Evolutionary conservation across 495 filamentous ascomycete genomes (phyloP).

Genomic region (Aspergillus nidulans): DNA sequence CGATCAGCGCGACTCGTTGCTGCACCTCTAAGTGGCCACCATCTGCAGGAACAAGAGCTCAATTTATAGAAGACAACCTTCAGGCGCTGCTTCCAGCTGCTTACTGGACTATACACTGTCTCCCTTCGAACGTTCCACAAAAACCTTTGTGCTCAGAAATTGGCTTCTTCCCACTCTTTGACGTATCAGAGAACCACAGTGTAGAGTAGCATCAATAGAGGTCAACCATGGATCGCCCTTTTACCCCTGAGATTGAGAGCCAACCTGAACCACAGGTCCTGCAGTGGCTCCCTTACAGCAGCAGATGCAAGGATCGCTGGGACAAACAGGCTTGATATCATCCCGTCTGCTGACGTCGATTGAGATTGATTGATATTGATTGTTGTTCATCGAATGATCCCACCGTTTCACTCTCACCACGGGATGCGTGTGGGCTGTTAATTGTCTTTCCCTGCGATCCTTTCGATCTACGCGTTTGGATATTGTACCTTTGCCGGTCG

Average conservation of each 20-base stretch:
- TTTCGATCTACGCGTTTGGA: background rate
- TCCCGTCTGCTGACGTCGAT: background rate
- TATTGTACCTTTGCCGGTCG: background rate
- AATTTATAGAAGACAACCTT: background rate
- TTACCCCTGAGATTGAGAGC: background rate
- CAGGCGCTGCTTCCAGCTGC: background rate
- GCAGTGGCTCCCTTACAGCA: conserved; percentile 4
- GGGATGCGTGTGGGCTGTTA: background rate
- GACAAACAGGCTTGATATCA: conserved; percentile 6
- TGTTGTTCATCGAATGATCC: background rate
- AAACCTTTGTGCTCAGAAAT: background rate
- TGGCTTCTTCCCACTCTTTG: background rate
- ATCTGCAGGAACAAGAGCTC: background rate
- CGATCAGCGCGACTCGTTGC: background rate
- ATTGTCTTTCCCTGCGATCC: background rate
- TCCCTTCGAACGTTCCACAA: background rate
- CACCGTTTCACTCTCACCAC: background rate
- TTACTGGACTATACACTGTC: background rate
- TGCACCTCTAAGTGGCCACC: background rate
- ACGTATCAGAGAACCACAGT: background rate
- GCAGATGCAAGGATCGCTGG: conserved; percentile 1
- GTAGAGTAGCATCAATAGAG: background rate
- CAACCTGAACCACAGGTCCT: no score
- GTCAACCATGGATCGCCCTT: background rate
- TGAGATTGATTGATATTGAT: background rate